Conservation (phyloP, 306 rosid genomes). For the Boehmeria nivea region DNA sequence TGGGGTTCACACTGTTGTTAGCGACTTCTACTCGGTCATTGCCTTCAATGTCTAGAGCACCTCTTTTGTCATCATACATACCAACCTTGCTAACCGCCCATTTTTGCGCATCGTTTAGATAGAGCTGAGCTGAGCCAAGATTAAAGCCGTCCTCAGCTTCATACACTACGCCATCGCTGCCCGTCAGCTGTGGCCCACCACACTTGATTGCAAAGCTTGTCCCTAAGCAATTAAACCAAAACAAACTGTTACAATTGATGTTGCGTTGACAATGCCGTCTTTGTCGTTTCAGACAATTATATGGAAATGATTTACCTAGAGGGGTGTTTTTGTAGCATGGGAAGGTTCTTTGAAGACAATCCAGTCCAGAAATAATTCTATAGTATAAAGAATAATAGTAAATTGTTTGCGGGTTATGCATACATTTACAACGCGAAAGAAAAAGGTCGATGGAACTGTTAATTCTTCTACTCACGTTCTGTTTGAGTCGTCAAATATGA, state of each 20-base stretch:
- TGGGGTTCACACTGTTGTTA: constrained; percentile 5
- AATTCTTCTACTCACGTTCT: constrained; percentile 14
- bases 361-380: constrained; percentile 13
- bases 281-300: too few species aligned
- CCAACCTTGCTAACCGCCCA: constrained; percentile 32
- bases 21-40: constrained; percentile 3
- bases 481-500: constrained; percentile 12
- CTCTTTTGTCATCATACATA: constrained; percentile 2
- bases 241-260: too few species aligned
- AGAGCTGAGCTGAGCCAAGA: constrained; percentile 14
- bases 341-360: constrained; percentile 26
- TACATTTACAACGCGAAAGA: too few species aligned
- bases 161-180: constrained; percentile 12
- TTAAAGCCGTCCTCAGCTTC: constrained; percentile 8
- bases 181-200: constrained; percentile 9
- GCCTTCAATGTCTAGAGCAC: neutral
- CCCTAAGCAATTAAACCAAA: neutral
- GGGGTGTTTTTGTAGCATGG: constrained; percentile 19
- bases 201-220: constrained; percentile 29
- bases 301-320: constrained; percentile 4
- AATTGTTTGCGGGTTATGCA: neutral
- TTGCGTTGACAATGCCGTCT: too few species aligned
- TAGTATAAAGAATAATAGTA: neutral
- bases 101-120: constrained; percentile 2
- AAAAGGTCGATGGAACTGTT: too few species aligned